Evolutionary conservation across 306 rosid genomes (phyloP).

Genomic region (Hylodesmum podocarpum): DNA sequence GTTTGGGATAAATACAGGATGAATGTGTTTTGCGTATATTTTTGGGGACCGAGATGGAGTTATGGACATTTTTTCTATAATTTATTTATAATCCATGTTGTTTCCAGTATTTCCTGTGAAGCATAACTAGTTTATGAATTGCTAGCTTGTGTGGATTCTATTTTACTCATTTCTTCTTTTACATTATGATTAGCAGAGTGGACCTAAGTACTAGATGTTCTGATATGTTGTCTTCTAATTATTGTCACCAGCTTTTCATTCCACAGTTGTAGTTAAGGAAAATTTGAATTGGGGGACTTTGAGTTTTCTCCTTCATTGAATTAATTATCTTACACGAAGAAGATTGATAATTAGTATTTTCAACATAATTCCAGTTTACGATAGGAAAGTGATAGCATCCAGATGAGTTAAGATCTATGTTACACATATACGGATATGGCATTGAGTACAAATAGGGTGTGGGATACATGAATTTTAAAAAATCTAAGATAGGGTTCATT

Average conservation of each 20-base stretch:
- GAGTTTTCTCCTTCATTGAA: conserved; percentile 13
- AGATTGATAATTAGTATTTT: conserved; percentile 17
- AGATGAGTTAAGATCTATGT: not conserved
- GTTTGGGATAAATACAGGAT: conserved; percentile 4
- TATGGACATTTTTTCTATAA: not conserved
- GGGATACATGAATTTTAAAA: not conserved
- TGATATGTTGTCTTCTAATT: conserved; percentile 10
- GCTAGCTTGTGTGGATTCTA: conserved; percentile 12
- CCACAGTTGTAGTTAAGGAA: not conserved
- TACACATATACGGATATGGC: not conserved
- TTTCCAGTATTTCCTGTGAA: not conserved
- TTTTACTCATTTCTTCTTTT: conserved; percentile 1
- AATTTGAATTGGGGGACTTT: not conserved
- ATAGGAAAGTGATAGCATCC: not conserved
- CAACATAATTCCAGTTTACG: not conserved
- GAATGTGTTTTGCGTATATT: not conserved
- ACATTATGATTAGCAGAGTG: not conserved
- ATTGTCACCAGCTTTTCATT: conserved; percentile 14
- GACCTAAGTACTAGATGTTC: conserved; percentile 13
- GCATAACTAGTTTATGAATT: conserved; percentile 1
- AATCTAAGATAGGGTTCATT: not conserved
- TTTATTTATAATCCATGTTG: not conserved
- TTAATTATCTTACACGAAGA: not conserved
- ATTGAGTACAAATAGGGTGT: not conserved
- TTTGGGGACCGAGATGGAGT: not conserved